phyloP scores from a whole-genome alignment of 1,139 yeast genomes.

The Yamadazyma trypodendri region DNA sequence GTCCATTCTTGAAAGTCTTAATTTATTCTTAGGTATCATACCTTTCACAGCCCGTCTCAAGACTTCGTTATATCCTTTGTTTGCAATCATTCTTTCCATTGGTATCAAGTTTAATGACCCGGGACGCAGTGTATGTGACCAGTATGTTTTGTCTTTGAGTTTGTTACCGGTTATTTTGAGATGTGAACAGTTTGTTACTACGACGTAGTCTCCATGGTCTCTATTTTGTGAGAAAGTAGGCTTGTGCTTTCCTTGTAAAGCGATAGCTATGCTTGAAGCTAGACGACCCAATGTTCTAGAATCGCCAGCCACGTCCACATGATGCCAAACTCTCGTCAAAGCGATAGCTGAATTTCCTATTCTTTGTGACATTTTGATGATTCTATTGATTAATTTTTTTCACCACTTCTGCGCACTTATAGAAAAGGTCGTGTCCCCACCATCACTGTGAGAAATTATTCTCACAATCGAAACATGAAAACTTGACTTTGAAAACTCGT shows the following conservation, averaged over 20 bases:
- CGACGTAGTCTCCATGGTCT: slow-evolving; percentile 96
- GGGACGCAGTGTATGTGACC: slow-evolving; percentile 89
- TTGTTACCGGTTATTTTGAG: slow-evolving; percentile 83
- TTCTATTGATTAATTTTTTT: slow-evolving; percentile 1
- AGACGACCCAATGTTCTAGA: slow-evolving; percentile 86
- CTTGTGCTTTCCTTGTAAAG: slow-evolving; percentile 94
- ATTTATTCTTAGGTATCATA: slow-evolving; percentile 91
- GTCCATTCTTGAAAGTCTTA: slow-evolving; percentile 74
- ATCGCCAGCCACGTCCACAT: slow-evolving; percentile 85
- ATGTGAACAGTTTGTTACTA: slow-evolving; percentile 87
- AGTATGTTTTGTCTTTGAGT: slow-evolving; percentile 77
- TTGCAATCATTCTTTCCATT: slow-evolving; percentile 72
- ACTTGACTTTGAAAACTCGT: slow-evolving; percentile 2
- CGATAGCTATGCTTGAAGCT: slow-evolving; percentile 83
- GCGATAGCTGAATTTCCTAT: slow-evolving; percentile 67
- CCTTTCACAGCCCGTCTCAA: slow-evolving; percentile 86
- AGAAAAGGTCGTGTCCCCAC: not conserved
- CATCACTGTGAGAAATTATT: slow-evolving; percentile 1
- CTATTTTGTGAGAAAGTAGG: slow-evolving; percentile 73
- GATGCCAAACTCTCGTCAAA: slow-evolving; percentile 91
- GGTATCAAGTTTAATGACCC: slow-evolving; percentile 84
- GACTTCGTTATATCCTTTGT: slow-evolving; percentile 84
- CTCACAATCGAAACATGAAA: not conserved
- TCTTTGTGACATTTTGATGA: slow-evolving; percentile 52
- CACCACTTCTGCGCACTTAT: not conserved